Base-by-base conservation (phyloP, 1,284 basidiomycete genomes). In the Tilletia caries region DNA sequence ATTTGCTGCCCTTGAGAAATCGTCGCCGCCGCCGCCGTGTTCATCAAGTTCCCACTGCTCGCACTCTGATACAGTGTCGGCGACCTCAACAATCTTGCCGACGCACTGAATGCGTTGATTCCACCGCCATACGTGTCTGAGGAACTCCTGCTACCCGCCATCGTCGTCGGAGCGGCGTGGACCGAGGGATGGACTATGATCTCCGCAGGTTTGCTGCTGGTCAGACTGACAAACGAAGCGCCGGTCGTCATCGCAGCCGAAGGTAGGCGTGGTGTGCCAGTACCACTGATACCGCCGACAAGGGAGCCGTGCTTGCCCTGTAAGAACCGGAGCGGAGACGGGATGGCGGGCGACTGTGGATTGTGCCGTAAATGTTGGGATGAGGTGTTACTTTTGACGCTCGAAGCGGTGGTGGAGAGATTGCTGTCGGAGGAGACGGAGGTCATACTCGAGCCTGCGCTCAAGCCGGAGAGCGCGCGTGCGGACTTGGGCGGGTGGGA, bases 171-270 rank as follows among this genome's bases (percentile, higher is more conserved):
- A 34, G 18, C 58, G 15, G 33, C 33, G 32, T 34, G 15, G 58
- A 6, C 37, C 29, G 32, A 13, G 15, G 32, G 29, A 34, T 37
- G 58, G 2, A 62, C 58, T 13, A 62, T 62, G 58, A 62, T 62
- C 58, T 62, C 58, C 32, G 58, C 58, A 3, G 58, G 58, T 34
- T 62, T 62, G 58, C 58, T 62, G 32, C 32, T 34, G 10, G 32
- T 34, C 32, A 62, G n/a, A 23, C 58, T 33, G 29, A 33, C 27
- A n/a, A 62, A 62, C 29, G 32, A 34, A 15, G 29, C 32, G 29
- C 27, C 23, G 13, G 20, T 25, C 48, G n/a, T n/a, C n/a, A n/a
- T n/a, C n/a, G n/a, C n/a, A n/a, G n/a, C n/a, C n/a, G 48, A 50
- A n/a, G 48, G 20, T 18, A 50, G 48, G 1, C 20, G 20, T 13